A percentile compares a stretch with the other conserved stretches of the same genome.
Evolutionary conservation across 2,329 filamentous ascomycete genomes (phyloP).

Genomic region (Fusarium solani-melongenae): DNA sequence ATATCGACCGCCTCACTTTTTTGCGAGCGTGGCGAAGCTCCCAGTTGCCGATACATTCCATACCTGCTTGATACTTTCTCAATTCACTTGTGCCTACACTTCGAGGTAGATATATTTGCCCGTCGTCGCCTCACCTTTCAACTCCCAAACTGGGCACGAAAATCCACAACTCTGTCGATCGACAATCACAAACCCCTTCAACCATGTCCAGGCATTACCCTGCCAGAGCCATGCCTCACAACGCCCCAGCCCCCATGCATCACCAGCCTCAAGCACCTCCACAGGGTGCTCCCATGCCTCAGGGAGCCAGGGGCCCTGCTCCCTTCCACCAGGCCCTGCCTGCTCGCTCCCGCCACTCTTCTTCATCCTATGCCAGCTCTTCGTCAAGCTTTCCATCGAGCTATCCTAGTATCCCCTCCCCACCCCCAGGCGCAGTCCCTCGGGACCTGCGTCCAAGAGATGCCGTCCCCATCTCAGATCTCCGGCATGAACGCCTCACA

Average conservation of each 20-base stretch:
- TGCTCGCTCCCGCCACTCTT: background rate
- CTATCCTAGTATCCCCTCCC: conserved; percentile 17
- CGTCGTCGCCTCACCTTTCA: conserved; percentile 14
- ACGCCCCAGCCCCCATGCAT: conserved; percentile 7
- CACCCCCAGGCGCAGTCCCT: conserved; percentile 22
- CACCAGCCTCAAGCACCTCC: conserved; percentile 13
- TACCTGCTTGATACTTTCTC: background rate
- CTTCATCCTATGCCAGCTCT: background rate
- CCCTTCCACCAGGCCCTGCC: conserved; percentile 8
- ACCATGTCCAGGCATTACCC: conserved; percentile 19
- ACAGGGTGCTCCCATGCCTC: conserved; percentile 3
- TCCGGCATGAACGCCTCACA: conserved; percentile 51
- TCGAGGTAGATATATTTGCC: conserved; percentile 28
- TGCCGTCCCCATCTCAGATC: conserved; percentile 47
- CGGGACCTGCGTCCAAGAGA: conserved; percentile 29
- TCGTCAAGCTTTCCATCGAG: background rate
- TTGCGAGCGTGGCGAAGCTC: background rate
- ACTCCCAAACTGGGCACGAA: background rate
- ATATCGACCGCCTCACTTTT: conserved; percentile 39
- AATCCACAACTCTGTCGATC: conserved; percentile 7
- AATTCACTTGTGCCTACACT: background rate
- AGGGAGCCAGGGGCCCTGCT: conserved; percentile 1
- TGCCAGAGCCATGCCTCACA: conserved; percentile 17
- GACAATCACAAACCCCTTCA: conserved; percentile 9
- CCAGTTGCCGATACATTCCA: background rate